These are phyloP conservation scores for Heteromeles arbutifolia DNA, from an alignment of 306 rosid genomes.

Conservation along the genomic window DNA sequence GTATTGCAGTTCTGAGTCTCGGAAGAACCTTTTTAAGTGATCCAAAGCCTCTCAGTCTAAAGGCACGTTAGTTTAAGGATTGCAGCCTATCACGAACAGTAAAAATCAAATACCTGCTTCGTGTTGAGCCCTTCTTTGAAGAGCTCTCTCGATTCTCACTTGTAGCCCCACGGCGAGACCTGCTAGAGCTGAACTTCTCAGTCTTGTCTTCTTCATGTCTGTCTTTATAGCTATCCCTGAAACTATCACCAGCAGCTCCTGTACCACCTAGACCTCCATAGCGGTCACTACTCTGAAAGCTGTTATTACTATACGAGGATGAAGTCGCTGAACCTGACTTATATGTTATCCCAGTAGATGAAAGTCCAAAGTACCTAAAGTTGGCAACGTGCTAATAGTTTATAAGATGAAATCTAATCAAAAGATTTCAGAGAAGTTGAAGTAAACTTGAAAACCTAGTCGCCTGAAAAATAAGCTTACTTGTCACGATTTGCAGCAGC, in stretches of 20 bases:
- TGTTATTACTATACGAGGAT: constrained; percentile 46
- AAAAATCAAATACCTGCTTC: constrained; percentile 29
- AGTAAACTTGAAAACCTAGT: constrained; percentile 13
- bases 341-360: constrained; percentile 76
- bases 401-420: background rate
- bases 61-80: background rate
- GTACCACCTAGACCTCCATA: constrained; percentile 57
- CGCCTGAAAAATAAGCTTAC: constrained; percentile 36
- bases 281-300: constrained; percentile 53
- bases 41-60: background rate
- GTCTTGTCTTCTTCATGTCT: constrained; percentile 48
- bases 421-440: constrained; percentile 17
- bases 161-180: constrained; percentile 35
- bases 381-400: constrained; percentile 14
- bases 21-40: background rate
- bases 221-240: constrained; percentile 51
- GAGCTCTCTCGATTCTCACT: constrained; percentile 45
- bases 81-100: background rate
- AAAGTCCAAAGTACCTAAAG: constrained; percentile 84
- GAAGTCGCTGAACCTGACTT: constrained; percentile 71
- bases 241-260: constrained; percentile 42
- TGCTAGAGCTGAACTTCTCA: constrained; percentile 42
- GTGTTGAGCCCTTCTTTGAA: constrained; percentile 53
- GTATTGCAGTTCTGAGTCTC: background rate
- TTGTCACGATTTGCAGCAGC: constrained; percentile 94